Evolutionary conservation across 768 basidiomycete genomes (phyloP).

Genomic region (Rhodotorula graminis): DNA sequence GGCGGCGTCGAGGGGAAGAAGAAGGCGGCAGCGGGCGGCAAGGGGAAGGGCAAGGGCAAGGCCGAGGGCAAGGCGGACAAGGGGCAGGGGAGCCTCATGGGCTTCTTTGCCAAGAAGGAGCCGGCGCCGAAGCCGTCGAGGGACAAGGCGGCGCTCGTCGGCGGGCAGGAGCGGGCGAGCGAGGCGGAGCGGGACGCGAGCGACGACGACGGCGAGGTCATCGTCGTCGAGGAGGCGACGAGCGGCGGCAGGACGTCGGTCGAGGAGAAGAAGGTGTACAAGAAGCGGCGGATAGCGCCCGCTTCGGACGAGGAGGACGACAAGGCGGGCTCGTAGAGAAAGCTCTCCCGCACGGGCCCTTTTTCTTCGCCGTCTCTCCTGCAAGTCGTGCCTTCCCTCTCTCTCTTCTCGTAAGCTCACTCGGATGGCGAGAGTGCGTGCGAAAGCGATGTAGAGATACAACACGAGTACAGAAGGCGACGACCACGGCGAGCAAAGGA

Average conservation of each 20-base stretch:
- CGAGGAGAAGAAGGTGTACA: conserved; percentile 16
- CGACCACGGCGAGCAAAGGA: neutral
- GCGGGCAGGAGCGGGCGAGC: neutral
- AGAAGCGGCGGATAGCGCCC: conserved; percentile 26
- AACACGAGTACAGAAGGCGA: neutral
- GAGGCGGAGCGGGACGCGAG: neutral
- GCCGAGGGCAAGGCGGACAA: neutral
- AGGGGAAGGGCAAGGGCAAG: neutral
- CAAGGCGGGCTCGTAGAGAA: too few relatives aligned
- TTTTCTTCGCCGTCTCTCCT: too few relatives aligned
- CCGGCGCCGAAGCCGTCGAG: neutral
- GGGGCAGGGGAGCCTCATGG: conserved; percentile 22
- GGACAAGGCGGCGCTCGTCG: neutral
- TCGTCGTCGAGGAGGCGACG: conserved; percentile 1
- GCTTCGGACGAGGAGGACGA: conserved; percentile 25
- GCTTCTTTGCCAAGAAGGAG: conserved; percentile 22
- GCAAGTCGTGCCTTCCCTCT: too few relatives aligned
- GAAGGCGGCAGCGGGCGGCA: neutral
- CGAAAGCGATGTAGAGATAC: neutral
- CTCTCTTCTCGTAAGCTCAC: neutral
- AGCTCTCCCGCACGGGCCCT: too few relatives aligned
- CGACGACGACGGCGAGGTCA: neutral
- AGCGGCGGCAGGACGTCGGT: neutral
- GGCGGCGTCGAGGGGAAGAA: neutral
- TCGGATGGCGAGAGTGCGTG: too few relatives aligned